A percentile compares a stretch with the other conserved stretches of the same genome.
Conservation (phyloP, 169 alveolate species). For the Plasmodium ovale region DNA sequence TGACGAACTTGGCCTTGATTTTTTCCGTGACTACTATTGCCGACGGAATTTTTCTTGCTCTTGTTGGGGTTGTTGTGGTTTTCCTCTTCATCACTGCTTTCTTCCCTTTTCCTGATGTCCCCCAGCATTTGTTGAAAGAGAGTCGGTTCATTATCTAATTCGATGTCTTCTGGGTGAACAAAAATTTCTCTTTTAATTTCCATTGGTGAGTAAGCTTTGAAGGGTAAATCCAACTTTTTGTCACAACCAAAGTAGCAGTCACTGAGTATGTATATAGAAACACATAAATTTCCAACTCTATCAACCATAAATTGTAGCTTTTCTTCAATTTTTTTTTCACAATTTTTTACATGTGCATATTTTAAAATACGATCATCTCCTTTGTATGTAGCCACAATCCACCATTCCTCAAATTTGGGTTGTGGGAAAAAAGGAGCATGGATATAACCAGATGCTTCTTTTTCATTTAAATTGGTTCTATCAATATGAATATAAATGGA, state of each 20-base stretch:
- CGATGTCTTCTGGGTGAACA: conserved; percentile 90
- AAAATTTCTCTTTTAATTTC: conserved; percentile 81
- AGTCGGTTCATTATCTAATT: conserved; percentile 89
- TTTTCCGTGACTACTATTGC: neutral
- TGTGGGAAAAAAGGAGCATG: conserved; percentile 92
- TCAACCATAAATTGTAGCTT: conserved; percentile 86
- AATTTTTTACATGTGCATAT: conserved; percentile 79
- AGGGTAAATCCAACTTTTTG: conserved; percentile 76
- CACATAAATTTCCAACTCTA: conserved; percentile 82
- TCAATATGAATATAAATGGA: conserved; percentile 87
- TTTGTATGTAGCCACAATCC: conserved; percentile 86
- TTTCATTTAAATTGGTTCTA: conserved; percentile 86
- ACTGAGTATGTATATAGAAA: conserved; percentile 79
- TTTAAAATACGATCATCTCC: conserved; percentile 82
- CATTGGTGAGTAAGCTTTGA: conserved; percentile 78
- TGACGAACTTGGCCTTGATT: too few species aligned
- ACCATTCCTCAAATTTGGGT: conserved; percentile 93
- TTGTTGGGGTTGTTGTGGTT: conserved; percentile 37
- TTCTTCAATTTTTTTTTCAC: conserved; percentile 83
- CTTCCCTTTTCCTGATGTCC: conserved; percentile 82
- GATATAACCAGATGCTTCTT: conserved; percentile 90
- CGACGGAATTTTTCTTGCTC: neutral
- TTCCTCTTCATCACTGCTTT: conserved; percentile 88
- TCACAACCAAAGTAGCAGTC: conserved; percentile 90
- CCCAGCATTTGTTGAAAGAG: conserved; percentile 88